A percentile compares a stretch with the other conserved stretches of the same genome.
Evolutionary conservation across 1,284 basidiomycete species (phyloP).

Genomic region (Pisolithus thermaeus): DNA sequence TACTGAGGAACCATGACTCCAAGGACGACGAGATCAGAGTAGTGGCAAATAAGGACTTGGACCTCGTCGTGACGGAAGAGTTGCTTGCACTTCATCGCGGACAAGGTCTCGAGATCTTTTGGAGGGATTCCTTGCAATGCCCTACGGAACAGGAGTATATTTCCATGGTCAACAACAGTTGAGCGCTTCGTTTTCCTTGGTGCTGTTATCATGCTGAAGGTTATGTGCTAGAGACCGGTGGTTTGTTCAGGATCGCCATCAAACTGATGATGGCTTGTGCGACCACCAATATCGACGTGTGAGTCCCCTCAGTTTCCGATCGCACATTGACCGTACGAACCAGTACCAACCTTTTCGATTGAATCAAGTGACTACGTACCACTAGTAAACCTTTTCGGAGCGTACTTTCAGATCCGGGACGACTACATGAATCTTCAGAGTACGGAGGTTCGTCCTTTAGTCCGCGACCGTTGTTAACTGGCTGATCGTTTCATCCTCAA

Average conservation of each 20-base stretch:
- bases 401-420: constrained; percentile 95
- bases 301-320: constrained; percentile 20
- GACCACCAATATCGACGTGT: constrained; percentile 60
- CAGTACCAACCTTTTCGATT: no score
- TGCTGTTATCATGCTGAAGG: constrained; percentile 5
- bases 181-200: constrained; percentile 23
- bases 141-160: constrained; percentile 96
- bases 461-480: not conserved
- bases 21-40: constrained; percentile 27
- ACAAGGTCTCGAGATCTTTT: constrained; percentile 92
- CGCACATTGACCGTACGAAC: no score
- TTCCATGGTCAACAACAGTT: constrained; percentile 95
- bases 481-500: not conserved
- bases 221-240: constrained; percentile 77
- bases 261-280: constrained; percentile 95
- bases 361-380: constrained; percentile 77
- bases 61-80: constrained; percentile 79
- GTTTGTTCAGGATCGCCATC: constrained; percentile 87
- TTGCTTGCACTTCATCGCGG: constrained; percentile 89
- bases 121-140: constrained; percentile 89
- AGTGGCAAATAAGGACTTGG: constrained; percentile 42
- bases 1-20: constrained; percentile 37
- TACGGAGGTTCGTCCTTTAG: constrained; percentile 52
- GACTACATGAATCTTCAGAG: constrained; percentile 97
- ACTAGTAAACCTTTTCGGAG: constrained; percentile 89